Evolutionary conservation across 2,329 filamentous ascomycete species (phyloP).

Genomic region (Parastagonospora nodorum): DNA sequence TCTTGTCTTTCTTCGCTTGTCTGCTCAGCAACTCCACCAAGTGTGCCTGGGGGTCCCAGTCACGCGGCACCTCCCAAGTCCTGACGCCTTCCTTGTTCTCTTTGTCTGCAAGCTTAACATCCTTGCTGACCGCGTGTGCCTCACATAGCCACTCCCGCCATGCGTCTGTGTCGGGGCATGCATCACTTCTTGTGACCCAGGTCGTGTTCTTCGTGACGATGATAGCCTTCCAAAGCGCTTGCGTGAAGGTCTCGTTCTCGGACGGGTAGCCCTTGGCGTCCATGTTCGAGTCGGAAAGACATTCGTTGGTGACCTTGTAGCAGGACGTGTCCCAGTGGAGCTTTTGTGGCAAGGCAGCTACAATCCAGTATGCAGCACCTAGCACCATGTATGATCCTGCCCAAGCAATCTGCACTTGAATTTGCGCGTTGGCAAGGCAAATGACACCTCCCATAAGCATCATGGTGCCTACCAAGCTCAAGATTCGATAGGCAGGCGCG

Average conservation of each 20-base stretch:
- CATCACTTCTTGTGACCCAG: conserved; percentile 50
- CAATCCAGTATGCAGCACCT: conserved; percentile 57
- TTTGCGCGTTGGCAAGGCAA: conserved; percentile 55
- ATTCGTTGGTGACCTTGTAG: conserved; percentile 49
- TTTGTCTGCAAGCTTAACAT: conserved; percentile 15
- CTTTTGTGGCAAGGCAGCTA: conserved; percentile 54
- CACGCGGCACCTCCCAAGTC: conserved; percentile 43
- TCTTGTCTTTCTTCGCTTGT: conserved; percentile 23
- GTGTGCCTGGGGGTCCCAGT: conserved; percentile 38
- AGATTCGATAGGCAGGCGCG: conserved; percentile 50
- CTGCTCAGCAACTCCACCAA: conserved; percentile 25
- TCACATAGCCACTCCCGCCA: conserved; percentile 51
- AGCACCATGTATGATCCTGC: conserved; percentile 57
- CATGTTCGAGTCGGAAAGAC: conserved; percentile 41
- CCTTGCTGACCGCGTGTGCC: conserved; percentile 33
- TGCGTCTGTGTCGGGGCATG: conserved; percentile 48
- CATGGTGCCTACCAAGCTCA: conserved; percentile 57
- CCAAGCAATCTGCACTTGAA: conserved; percentile 55
- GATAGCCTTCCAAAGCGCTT: conserved; percentile 57
- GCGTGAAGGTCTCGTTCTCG: conserved; percentile 49
- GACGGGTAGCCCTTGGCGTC: conserved; percentile 38
- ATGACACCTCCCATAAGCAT: conserved; percentile 60
- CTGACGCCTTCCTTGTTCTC: conserved; percentile 12
- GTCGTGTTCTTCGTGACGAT: conserved; percentile 50
- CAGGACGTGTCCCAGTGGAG: conserved; percentile 56